Evolutionary conservation across 768 basidiomycete species (phyloP), one percentile per base, ranked within the genome.

Genomic region (Collybia sordida): DNA sequence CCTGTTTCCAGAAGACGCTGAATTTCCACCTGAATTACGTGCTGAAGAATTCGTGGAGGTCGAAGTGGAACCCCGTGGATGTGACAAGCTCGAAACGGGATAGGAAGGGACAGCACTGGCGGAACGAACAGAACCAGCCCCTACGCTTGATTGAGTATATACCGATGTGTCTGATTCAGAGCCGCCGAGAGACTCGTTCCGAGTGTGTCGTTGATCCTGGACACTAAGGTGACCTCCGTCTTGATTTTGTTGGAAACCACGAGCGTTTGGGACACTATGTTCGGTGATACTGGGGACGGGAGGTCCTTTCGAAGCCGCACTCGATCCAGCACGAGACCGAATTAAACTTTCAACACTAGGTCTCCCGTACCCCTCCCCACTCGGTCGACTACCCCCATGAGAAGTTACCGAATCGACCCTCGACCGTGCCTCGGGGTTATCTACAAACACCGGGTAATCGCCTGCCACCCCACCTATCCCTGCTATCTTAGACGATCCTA

Each of bases 141-240:
- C 47, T 6, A 60, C 56, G 46, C 69, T 69, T 22, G 65, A 61
- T 25, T 70, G 67, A 0, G 68, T 68, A 47, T 72, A 72, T 11
- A 73, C 61, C 4, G 67, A 69, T 8, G 60, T 64, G 4, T 70
- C 68, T 2, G 69, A 70, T 34, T 70, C 72, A 18, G 48, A 49
- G 3, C 28, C 18, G 53, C 54, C 19, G 63, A 69, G 40, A 39
- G 58, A 47, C 12, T 14, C 19, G 15, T 18, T 31, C 45, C 36
- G 60, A 53, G 35, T 54, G 48, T 14, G 42, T 22, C 43, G 44
- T 23, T 51, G 15, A 15, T 44, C 36, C 19, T 31, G 15, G n/a
- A 31, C 6, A 12, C 14, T 15, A 14, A 36, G 17, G 46, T 15
- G 21, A 22, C 18, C 25, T 4, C 21, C 22, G 31, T 46, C 17